phyloP scores from a whole-genome alignment of 1,284 basidiomycete species.

The Thelephora terrestris region DNA sequence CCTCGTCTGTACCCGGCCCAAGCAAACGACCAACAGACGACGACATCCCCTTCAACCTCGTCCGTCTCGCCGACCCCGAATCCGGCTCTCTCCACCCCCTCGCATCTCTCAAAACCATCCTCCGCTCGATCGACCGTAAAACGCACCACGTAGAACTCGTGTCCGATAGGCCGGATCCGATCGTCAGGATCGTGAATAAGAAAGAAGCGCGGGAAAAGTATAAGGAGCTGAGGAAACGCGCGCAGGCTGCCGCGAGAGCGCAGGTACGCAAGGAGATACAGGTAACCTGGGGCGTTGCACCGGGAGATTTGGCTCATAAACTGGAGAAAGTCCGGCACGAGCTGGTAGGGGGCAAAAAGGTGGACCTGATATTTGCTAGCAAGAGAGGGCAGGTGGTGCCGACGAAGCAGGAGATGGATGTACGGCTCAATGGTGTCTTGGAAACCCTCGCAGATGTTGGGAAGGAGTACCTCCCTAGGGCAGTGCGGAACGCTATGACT shows the following conservation, averaged over 20 bases:
- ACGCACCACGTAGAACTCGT: slow-evolving; percentile 44
- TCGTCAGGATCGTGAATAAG: slow-evolving; percentile 42
- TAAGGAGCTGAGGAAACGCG: slow-evolving; percentile 25
- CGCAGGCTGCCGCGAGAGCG: slow-evolving; percentile 22
- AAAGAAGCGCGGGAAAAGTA: slow-evolving; percentile 25
- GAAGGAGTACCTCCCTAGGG: slow-evolving; percentile 40
- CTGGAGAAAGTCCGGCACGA: slow-evolving; percentile 48
- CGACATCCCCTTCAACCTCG: slow-evolving; percentile 21
- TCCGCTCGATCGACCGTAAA: slow-evolving; percentile 29
- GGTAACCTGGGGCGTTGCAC: slow-evolving; percentile 56
- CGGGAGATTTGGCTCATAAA: slow-evolving; percentile 59
- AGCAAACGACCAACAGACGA: slow-evolving; percentile 12
- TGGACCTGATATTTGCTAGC: slow-evolving; percentile 46
- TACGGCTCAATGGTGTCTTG: slow-evolving; percentile 32
- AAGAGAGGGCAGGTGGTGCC: slow-evolving; percentile 33
- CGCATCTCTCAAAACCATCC: slow-evolving; percentile 25
- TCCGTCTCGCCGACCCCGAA: slow-evolving; percentile 40
- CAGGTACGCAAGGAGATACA: slow-evolving; percentile 60
- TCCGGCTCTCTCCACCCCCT: slow-evolving; percentile 32
- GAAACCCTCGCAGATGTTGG: slow-evolving; percentile 33
- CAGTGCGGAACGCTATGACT: slow-evolving; percentile 27
- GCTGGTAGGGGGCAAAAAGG: slow-evolving; percentile 47
- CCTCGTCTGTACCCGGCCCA: too few relatives aligned
- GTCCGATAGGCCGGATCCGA: slow-evolving; percentile 29
- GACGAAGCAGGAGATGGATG: slow-evolving; percentile 25